Evolutionary conservation across 179 eudicot genomes (phyloP), one percentile per base, ranked within the genome.

Genomic region (Spinacia oleracea): DNA sequence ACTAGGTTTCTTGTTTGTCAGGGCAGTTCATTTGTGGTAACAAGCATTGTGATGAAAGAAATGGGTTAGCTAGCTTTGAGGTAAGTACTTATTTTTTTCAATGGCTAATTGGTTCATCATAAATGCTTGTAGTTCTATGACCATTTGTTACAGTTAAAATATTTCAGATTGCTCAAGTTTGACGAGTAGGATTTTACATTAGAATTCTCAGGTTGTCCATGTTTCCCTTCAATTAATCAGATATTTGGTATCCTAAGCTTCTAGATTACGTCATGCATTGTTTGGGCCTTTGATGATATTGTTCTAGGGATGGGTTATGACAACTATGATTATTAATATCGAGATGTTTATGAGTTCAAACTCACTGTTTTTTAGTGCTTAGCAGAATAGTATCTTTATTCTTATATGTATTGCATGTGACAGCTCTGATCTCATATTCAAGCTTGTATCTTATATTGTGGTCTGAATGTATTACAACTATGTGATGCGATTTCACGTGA

Each of bases 11-110:
- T 81, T 88, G 81, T 78, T 79, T 86, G 90, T 84, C 94, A 93
- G 98, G 98, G 87, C 98, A 93, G 93, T 93, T 96, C 82, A 77
- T 89, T 56, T 96, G 98, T 79, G 98, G 98, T 78, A 93, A 93
- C 89, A 96, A 91, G 91, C 97, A 90, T 77, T 96, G 99, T 70
- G 85, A 81, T 81, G 91, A 89, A 73, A 89, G 81, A 81, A 82
- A 82, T 81, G 93, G 90, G 66, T 76, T 96, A 67, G 89, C 94
- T 76, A 91, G 99, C 85, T 96, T 91, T 66, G 99, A 96, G 98
- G 98, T 82, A 84, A 84, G 83, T 76, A 59, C 25, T 58, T 21
- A 23, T 23, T 35, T 58, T 58, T 64, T 16, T 68, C 40, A 50
- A 38, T 45, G 18, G 38, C 71, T 76, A 38, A 4, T 73, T 69